Conservation (phyloP, 2,329 filamentous ascomycete genomes). For the Stagonosporopsis rhizophila region DNA sequence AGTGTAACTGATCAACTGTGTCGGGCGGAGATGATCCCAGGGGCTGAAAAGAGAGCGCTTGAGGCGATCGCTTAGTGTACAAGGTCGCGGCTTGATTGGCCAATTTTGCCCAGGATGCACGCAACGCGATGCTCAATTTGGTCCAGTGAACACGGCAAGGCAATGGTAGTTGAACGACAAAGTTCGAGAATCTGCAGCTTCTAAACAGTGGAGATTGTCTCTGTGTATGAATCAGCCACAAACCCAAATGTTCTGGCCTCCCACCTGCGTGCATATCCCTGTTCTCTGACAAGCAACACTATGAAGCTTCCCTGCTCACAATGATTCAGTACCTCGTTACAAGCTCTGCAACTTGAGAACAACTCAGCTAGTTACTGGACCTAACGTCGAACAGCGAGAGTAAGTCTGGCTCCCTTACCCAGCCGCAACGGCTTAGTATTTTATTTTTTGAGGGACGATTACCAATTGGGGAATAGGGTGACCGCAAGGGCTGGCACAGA, state of each 20-base stretch:
- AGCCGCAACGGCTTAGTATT: neutral
- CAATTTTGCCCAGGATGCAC: constrained; percentile 3
- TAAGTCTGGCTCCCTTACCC: neutral
- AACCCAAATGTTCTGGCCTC: neutral
- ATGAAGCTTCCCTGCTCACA: neutral
- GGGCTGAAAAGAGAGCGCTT: constrained; percentile 18
- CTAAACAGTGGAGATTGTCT: constrained; percentile 8
- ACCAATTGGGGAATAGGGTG: neutral
- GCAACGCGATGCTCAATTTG: neutral
- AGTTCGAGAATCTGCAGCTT: constrained; percentile 12
- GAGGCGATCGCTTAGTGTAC: constrained; percentile 20
- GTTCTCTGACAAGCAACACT: neutral
- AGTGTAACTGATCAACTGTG: constrained; percentile 18
- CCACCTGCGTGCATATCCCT: no score
- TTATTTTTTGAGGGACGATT: neutral
- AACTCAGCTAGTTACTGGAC: neutral
- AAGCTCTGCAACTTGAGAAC: neutral
- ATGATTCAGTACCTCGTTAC: neutral
- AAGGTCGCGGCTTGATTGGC: constrained; percentile 27
- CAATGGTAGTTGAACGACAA: constrained; percentile 9
- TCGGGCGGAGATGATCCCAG: constrained; percentile 2
- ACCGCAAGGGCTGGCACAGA: neutral
- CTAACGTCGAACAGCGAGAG: neutral
- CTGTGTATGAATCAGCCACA: neutral
- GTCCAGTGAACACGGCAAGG: constrained; percentile 9